Conservation (phyloP, 208 protist genomes). For the Acanthamoeba triangularis region DNA sequence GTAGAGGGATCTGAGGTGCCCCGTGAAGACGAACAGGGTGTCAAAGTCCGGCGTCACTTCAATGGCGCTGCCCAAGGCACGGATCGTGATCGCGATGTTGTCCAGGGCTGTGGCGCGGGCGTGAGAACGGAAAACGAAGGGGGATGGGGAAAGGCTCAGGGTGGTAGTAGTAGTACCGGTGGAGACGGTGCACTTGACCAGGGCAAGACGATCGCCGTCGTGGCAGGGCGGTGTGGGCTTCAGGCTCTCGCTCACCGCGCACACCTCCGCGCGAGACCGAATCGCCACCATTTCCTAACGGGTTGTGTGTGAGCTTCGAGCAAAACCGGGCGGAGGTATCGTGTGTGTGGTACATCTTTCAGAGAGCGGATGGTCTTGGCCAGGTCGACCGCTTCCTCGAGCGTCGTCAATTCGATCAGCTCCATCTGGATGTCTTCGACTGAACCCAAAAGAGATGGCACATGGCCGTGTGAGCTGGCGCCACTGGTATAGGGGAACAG, state of each 20-base stretch:
- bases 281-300: slow-evolving; percentile 16
- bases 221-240: neutral
- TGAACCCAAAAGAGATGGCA: neutral
- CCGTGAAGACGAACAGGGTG: neutral
- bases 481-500: neutral
- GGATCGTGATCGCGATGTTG: neutral
- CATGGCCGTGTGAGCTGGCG: neutral
- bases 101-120: neutral
- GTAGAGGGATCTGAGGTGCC: slow-evolving; percentile 3
- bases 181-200: slow-evolving; percentile 12
- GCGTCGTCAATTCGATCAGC: neutral
- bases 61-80: neutral
- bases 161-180: too few species aligned
- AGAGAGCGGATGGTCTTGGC: neutral
- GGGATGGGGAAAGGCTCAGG: too few species aligned
- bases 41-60: neutral
- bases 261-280: neutral
- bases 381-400: neutral
- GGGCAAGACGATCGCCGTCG: neutral
- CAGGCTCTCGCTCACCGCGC: slow-evolving; percentile 3
- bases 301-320: neutral
- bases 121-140: neutral
- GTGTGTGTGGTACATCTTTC: neutral
- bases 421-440: neutral
- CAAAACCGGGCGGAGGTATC: too few species aligned